Evolutionary conservation across 1,284 basidiomycete species (phyloP).

Genomic region (Ustilago lituana): DNA sequence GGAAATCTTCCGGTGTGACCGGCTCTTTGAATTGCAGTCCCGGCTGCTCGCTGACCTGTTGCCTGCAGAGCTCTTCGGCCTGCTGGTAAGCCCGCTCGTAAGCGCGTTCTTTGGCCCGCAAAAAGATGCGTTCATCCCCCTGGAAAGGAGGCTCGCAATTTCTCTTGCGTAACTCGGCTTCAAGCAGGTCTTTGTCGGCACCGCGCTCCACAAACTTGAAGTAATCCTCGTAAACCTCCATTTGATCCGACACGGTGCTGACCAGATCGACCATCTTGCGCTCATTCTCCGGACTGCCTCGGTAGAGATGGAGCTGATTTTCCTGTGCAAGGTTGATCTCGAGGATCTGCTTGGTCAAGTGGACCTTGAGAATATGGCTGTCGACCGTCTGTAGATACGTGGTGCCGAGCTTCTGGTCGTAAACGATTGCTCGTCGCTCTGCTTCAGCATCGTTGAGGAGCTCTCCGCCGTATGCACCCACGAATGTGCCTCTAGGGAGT

Average conservation of each 20-base stretch:
- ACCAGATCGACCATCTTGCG: slow-evolving; percentile 17
- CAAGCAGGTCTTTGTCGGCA: neutral
- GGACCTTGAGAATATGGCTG: slow-evolving; percentile 74
- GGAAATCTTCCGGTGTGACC: neutral
- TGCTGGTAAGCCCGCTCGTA: neutral
- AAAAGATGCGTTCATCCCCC: neutral
- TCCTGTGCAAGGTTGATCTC: slow-evolving; percentile 21
- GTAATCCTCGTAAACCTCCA: slow-evolving; percentile 33
- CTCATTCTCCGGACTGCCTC: slow-evolving; percentile 2
- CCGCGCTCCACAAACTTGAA: slow-evolving; percentile 1
- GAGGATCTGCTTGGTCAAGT: slow-evolving; percentile 50
- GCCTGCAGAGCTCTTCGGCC: neutral
- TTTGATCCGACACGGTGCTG: neutral
- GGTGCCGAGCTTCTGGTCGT: slow-evolving; percentile 76
- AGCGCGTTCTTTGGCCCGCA: neutral
- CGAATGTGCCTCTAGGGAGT: slow-evolving; percentile 74
- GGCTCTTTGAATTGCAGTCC: neutral
- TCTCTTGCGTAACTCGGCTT: neutral
- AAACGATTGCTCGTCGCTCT: slow-evolving; percentile 76
- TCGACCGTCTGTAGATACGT: slow-evolving; percentile 88
- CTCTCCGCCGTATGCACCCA: slow-evolving; percentile 87
- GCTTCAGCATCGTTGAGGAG: slow-evolving; percentile 76
- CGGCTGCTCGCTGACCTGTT: neutral
- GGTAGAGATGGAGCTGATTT: slow-evolving; percentile 13
- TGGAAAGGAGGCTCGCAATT: neutral